A percentile compares a stretch with the other conserved stretches of the same genome.
Evolutionary conservation across 208 protist species (phyloP).

Genomic region (Trichomonas gallinae): DNA sequence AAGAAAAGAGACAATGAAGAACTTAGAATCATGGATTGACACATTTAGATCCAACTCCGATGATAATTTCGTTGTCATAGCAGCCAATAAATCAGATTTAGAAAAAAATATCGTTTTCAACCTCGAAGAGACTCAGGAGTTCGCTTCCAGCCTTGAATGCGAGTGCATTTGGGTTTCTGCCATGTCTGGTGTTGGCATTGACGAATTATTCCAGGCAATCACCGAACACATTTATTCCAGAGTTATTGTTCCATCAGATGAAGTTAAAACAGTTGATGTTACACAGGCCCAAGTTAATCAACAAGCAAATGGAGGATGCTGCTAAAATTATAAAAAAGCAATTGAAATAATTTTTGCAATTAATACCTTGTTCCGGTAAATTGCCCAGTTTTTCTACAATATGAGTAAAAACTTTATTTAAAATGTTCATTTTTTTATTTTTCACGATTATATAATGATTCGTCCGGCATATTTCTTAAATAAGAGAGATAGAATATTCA

Average conservation of each 20-base stretch:
- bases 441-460: too few relatives aligned
- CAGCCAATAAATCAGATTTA: not conserved
- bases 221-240: not conserved
- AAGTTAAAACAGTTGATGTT: not conserved
- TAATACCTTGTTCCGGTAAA: too few relatives aligned
- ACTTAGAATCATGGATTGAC: not conserved
- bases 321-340: not conserved
- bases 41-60: not conserved
- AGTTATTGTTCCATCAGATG: not conserved
- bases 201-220: not conserved
- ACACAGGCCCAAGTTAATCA: not conserved
- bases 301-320: not conserved
- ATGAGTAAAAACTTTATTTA: too few relatives aligned
- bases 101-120: not conserved
- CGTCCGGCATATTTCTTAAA: slow-evolving; percentile 50
- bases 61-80: not conserved
- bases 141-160: not conserved
- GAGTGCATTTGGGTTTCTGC: not conserved
- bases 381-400: too few relatives aligned
- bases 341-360: not conserved
- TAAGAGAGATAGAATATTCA: slow-evolving; percentile 92
- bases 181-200: not conserved
- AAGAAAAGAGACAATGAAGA: not conserved
- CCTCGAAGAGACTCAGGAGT: not conserved
- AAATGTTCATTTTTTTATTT: too few relatives aligned